Percentiles rank a stretch among this genome's conserved stretches.
Evolutionary conservation across 129 eudicot species (phyloP).

Genomic region (Apium graveolens): DNA sequence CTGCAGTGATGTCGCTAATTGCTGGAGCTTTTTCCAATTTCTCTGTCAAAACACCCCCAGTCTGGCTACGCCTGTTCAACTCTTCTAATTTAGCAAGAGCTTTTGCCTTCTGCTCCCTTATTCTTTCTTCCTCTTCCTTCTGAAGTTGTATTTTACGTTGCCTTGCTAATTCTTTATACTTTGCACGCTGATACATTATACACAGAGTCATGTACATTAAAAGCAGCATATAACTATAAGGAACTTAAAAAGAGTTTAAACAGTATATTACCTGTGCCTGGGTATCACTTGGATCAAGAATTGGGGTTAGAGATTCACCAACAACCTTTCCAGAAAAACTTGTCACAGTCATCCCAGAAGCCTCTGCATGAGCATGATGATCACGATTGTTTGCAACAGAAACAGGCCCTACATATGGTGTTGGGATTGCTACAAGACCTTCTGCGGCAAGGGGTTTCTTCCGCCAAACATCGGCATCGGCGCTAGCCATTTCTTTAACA

Average conservation of each 20-base stretch:
- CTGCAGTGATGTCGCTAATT: conserved; percentile 16
- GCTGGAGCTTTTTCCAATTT: conserved; percentile 28
- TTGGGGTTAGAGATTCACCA: conserved; percentile 27
- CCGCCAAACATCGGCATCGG: conserved; percentile 56
- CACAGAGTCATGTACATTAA: neutral
- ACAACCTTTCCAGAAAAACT: conserved; percentile 20
- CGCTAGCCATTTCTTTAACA: conserved; percentile 45
- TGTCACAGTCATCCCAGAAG: conserved; percentile 25
- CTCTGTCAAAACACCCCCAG: conserved; percentile 35
- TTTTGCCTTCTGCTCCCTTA: conserved; percentile 79
- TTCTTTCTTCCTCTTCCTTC: conserved; percentile 92
- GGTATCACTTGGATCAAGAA: conserved; percentile 44
- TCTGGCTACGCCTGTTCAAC: conserved; percentile 65
- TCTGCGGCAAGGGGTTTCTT: conserved; percentile 43
- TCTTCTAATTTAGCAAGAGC: conserved; percentile 88
- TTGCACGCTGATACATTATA: conserved; percentile 57
- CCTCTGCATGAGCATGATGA: conserved; percentile 19
- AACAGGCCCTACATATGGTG: conserved; percentile 19
- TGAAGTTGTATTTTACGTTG: conserved; percentile 82
- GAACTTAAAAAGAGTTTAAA: neutral
- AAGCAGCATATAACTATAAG: neutral
- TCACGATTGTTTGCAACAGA: conserved; percentile 11
- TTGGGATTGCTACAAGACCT: conserved; percentile 14
- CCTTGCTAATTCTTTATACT: conserved; percentile 79
- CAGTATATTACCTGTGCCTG: conserved; percentile 44